These are phyloP conservation scores for Lodderomyces pseudojiufengensis DNA, from an alignment of 1,139 yeast species.

Conservation along the genomic window DNA sequence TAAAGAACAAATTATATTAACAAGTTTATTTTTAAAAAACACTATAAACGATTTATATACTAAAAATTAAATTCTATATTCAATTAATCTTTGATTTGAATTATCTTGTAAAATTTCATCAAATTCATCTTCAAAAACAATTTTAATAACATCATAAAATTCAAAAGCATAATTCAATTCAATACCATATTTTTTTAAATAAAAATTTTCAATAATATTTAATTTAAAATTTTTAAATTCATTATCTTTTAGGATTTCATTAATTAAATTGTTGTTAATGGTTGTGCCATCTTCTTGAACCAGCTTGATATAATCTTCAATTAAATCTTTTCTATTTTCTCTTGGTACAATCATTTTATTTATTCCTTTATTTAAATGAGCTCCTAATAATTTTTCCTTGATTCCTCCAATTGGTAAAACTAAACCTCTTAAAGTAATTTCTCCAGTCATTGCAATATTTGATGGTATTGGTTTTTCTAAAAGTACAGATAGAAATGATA, in stretches of 20 bases:
- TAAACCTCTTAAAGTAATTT: constrained; percentile 80
- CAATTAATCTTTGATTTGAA: constrained; percentile 24
- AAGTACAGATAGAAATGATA: constrained; percentile 71
- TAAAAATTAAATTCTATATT: constrained; percentile 31
- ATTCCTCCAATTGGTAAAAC: constrained; percentile 90
- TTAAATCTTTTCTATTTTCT: constrained; percentile 66
- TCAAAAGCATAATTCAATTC: constrained; percentile 64
- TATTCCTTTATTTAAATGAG: constrained; percentile 60
- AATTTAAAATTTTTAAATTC: constrained; percentile 26
- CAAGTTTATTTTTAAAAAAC: not conserved
- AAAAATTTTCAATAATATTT: constrained; percentile 46
- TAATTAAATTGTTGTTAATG: constrained; percentile 21
- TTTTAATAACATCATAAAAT: constrained; percentile 69
- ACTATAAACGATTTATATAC: not conserved
- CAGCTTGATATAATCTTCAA: constrained; percentile 47
- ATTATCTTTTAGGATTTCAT: constrained; percentile 37
- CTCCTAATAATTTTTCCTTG: constrained; percentile 80
- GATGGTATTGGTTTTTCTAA: constrained; percentile 64
- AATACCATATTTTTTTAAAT: constrained; percentile 51
- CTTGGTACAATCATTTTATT: constrained; percentile 65
- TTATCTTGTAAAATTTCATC: constrained; percentile 22
- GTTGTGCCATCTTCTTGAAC: constrained; percentile 26
- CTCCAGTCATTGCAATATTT: constrained; percentile 89
- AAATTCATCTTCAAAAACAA: constrained; percentile 60
- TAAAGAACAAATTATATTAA: too few relatives aligned